phyloP scores from a whole-genome alignment of 257 asterid genomes.

The Osmanthus fragrans region DNA sequence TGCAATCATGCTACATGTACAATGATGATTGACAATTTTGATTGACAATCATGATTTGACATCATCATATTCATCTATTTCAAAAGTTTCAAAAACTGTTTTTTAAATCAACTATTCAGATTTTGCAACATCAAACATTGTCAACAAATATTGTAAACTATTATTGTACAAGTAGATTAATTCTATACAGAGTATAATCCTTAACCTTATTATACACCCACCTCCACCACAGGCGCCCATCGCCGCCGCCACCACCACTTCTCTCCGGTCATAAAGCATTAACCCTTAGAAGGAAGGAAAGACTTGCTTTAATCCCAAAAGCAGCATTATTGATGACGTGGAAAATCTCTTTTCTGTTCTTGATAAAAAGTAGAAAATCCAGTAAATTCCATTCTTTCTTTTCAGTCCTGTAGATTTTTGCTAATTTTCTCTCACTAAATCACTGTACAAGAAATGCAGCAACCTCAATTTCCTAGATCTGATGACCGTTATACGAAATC shows the following conservation, averaged over 20 bases:
- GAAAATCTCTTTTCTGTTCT: slow-evolving; percentile 15
- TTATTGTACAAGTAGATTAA: no score
- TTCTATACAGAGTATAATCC: no score
- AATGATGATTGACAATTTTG: no score
- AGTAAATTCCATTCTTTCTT: slow-evolving; percentile 13
- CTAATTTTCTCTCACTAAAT: slow-evolving; percentile 15
- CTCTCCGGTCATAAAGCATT: background rate
- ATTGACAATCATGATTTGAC: no score
- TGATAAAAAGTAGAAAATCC: slow-evolving; percentile 31
- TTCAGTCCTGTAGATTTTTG: background rate
- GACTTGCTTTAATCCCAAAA: slow-evolving; percentile 3
- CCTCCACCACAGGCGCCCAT: slow-evolving; percentile 12
- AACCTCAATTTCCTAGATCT: slow-evolving; percentile 58
- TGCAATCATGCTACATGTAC: no score
- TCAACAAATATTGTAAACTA: no score
- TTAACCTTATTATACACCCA: background rate
- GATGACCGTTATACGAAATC: slow-evolving; percentile 31
- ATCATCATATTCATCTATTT: no score
- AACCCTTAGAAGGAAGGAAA: background rate
- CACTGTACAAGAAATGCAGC: slow-evolving; percentile 37
- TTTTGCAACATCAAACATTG: no score
- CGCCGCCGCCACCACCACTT: background rate
- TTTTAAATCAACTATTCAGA: no score
- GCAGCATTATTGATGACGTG: slow-evolving; percentile 34
- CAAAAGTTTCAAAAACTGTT: no score